Evolutionary conservation across 225 moss, liverwort and hornwort species (phyloP), one percentile per base, ranked within the genome.

Genomic region (Asterella californica): DNA sequence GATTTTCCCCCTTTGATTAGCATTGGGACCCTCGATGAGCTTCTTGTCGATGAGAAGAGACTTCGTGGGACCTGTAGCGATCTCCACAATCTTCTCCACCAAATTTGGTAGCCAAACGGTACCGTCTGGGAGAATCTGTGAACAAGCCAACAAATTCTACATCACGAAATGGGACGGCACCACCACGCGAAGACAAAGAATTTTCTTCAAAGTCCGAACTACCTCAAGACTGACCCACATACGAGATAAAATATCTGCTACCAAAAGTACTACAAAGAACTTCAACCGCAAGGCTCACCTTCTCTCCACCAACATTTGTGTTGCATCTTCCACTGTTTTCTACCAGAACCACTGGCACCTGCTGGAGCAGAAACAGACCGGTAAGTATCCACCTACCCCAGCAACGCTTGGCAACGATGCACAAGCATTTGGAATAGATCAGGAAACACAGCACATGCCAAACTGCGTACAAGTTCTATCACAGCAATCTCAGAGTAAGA

Each of bases 301-400:
- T 99, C 84, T 99, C 95, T 37, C 93, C 93, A 72, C 89, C 92
- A 48, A 81, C 11, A 81, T 99, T 99, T 42, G 90, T 87, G 76
- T 90, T 88, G 85, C 99, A 99, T 69, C 95, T 93, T 38, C 93
- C 93, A 70, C 93, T 99, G 75, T 95, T 99, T 83, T 99, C 99
- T 81, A 95, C 95, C 69, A 95, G 87, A 65, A 91, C 90, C 52
- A 83, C 86, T 47, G 95, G 93, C 50, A 93, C 86, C 94, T 99
- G 84, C 38, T 17, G 9, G 0, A 78, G 22, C n/a, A 17, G 19
- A 78, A 33, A 50, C 14, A 78, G 10, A 68, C 15, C 42, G 42
- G 42, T 42, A 42, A 42, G 42, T 42, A 42, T 42, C 42, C 42
- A 42, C 7, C 42, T 42, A 42, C 7, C 42, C 7, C 42, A 42